Evolutionary conservation across 1,139 yeast genomes (phyloP).

Genomic region (Geotrichum bryndzae): DNA sequence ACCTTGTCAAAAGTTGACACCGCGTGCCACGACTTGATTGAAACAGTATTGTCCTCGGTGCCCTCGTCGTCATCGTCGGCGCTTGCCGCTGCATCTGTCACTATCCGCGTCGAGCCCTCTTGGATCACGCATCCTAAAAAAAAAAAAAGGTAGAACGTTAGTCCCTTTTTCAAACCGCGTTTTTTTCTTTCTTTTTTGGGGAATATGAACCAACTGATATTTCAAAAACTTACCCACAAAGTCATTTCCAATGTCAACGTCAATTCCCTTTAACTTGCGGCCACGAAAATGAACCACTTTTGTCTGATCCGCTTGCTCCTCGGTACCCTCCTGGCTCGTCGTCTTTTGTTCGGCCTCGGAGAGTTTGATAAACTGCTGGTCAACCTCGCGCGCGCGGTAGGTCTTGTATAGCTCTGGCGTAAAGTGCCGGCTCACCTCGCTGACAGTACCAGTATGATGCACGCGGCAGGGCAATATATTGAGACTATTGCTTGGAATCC

Average conservation of each 20-base stretch:
- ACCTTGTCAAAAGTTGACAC: constrained; percentile 21
- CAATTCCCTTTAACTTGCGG: constrained; percentile 24
- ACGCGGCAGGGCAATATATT: constrained; percentile 29
- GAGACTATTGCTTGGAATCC: background rate
- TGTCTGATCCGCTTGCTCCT: background rate
- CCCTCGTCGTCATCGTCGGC: constrained; percentile 16
- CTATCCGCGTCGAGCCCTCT: constrained; percentile 14
- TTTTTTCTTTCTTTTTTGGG: background rate
- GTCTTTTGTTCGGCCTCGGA: background rate
- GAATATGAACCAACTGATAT: background rate
- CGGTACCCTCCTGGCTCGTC: background rate
- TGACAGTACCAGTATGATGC: constrained; percentile 26
- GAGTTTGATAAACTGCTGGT: background rate
- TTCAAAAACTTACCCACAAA: constrained; percentile 19
- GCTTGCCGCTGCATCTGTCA: constrained; percentile 13
- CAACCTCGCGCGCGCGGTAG: constrained; percentile 9
- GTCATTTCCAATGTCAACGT: constrained; percentile 19
- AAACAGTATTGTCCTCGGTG: constrained; percentile 7
- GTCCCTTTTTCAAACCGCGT: background rate
- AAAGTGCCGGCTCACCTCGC: constrained; percentile 22
- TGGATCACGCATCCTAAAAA: constrained; percentile 2
- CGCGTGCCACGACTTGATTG: constrained; percentile 18
- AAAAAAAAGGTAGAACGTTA: background rate
- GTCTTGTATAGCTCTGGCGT: constrained; percentile 13
- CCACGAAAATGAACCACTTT: constrained; percentile 27